Conservation (phyloP, 2,329 filamentous ascomycete species). For the Cordyceps farinosa region DNA sequence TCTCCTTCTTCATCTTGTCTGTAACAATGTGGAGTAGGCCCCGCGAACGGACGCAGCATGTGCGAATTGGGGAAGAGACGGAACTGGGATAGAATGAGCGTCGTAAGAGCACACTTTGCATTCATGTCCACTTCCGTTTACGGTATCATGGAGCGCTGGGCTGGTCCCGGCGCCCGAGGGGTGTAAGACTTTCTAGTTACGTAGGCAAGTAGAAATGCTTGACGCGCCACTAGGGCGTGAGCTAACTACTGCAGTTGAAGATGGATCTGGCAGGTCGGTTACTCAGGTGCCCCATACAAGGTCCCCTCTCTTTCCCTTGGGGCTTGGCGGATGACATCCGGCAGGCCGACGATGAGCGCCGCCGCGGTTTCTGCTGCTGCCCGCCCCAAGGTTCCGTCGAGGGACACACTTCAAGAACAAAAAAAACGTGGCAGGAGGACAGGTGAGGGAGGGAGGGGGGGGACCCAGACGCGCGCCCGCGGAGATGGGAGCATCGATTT, state of each 20-base stretch:
- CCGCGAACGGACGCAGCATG: background rate
- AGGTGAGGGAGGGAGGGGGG: background rate
- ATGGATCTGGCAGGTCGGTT: slow-evolving; percentile 16
- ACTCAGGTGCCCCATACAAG: background rate
- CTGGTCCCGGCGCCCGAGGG: too few relatives aligned
- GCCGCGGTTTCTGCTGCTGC: background rate
- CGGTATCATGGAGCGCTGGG: background rate
- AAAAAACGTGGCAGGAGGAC: background rate
- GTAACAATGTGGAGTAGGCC: background rate
- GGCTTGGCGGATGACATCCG: background rate
- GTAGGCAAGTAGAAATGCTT: background rate
- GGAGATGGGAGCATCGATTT: background rate
- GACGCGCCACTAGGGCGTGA: background rate
- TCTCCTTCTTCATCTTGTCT: slow-evolving; percentile 6
- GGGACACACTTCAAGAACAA: background rate
- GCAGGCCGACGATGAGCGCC: background rate
- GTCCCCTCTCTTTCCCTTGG: background rate
- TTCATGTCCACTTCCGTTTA: background rate
- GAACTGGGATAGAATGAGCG: background rate
- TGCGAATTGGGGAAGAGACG: background rate
- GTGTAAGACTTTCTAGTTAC: background rate
- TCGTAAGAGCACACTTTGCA: too few relatives aligned
- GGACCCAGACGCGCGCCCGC: background rate
- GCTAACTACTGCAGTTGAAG: background rate
- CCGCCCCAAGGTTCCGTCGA: too few relatives aligned